Base-by-base conservation (phyloP, 2,329 filamentous ascomycete species). In the Sporothrix globosa region DNA sequence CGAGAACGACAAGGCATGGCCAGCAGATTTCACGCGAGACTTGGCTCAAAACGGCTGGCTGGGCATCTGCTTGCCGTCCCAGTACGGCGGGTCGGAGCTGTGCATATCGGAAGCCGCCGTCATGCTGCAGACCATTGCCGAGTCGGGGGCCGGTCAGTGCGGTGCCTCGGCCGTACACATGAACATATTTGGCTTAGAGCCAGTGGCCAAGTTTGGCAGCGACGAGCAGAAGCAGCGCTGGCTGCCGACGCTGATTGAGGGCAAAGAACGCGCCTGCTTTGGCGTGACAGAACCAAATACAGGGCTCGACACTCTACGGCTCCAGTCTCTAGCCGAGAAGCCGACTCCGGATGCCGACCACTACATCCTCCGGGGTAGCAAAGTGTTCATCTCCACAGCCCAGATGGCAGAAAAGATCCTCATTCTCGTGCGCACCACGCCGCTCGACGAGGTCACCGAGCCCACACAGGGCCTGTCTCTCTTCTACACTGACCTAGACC, bases 321-420 rank as follows among this genome's bases (percentile, higher is more conserved):
- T 96, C 2, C 84, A 83, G 52, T 95, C 92, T 0, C 80, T 46
- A 3, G 58, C 58, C 0, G 41, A 24, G 13, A 63, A 63, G 58
- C 39, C 58, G 3, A 63, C 39, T 4, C 58, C 39, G 2, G 58
- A 81, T 7, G 92, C 92, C 0, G 84, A 79, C 41, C 86, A 84
- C 74, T 96, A 94, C 77, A 82, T 80, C 0, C 84, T 96, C 11
- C 87, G 87, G 0, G 92, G 92, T 0, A 91, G 95, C 77, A 96
- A 96, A 81, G 94, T 95, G 69, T 96, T 92, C 92, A 96, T 96
- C 69, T 92, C 92, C 0, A 94, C 88, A 68, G 92, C 92, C 0
- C 91, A 96, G 77, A 90, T 95, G 0, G 92, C 92, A 0, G 85
- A 85, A 4, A 92, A 92, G 76, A 96, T 96, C 92, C 89, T 96